These are phyloP conservation scores for Goniomonas avonlea DNA, from an alignment of 78 protist genomes.

Conservation along the genomic window DNA sequence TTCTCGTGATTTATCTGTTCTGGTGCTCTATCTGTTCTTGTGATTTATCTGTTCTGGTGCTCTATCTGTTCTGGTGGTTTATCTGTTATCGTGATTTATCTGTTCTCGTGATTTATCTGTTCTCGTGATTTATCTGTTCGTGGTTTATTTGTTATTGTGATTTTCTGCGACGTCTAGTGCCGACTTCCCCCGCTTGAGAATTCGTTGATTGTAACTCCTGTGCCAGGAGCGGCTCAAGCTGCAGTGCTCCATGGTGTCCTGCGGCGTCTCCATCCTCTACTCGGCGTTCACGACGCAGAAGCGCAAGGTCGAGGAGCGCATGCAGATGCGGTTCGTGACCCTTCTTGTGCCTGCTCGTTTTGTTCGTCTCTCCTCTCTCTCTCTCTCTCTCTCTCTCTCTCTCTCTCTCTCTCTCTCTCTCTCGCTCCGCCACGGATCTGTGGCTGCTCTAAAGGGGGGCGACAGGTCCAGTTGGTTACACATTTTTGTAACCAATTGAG, in stretches of 20 bases:
- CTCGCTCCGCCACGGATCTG: too few relatives aligned
- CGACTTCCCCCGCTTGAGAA: too few relatives aligned
- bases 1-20: not conserved
- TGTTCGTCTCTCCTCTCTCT: not conserved
- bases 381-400: too few relatives aligned
- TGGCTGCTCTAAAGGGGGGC: too few relatives aligned
- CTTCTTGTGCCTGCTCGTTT: not conserved
- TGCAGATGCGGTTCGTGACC: not conserved
- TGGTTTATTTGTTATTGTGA: too few relatives aligned
- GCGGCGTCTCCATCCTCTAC: constrained; percentile 35
- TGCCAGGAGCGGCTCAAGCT: constrained; percentile 10
- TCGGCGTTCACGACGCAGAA: constrained; percentile 17
- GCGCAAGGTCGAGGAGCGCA: constrained; percentile 26
- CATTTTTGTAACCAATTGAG: too few relatives aligned
- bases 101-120: not conserved
- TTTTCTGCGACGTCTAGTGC: too few relatives aligned
- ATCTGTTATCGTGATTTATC: not conserved
- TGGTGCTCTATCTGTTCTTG: not conserved
- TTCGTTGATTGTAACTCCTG: too few relatives aligned
- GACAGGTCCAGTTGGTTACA: too few relatives aligned
- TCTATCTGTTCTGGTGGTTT: not conserved
- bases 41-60: not conserved
- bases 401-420: too few relatives aligned
- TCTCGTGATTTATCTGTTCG: not conserved
- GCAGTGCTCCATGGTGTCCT: constrained; percentile 32